Evolutionary conservation across 2,329 filamentous ascomycete genomes (phyloP).

Genomic region (Mycosphaerella sp.): DNA sequence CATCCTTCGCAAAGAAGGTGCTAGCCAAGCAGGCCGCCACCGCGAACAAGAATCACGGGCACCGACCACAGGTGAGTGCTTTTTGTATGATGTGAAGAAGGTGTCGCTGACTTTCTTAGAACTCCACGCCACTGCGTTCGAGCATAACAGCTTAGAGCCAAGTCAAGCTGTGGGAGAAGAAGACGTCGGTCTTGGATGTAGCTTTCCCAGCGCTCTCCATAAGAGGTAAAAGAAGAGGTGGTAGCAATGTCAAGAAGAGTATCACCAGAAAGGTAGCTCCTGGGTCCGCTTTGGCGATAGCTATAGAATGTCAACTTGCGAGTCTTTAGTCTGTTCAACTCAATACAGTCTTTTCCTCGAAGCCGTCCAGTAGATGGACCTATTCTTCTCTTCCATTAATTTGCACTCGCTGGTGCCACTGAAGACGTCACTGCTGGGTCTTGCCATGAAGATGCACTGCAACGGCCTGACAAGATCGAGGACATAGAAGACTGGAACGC

Average conservation of each 20-base stretch:
- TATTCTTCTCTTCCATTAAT: not conserved
- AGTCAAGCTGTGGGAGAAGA: not conserved
- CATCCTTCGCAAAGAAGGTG: conserved; percentile 20
- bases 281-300: conserved; percentile 2
- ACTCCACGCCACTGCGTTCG: conserved; percentile 27
- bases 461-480: too few species aligned
- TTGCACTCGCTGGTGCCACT: not conserved
- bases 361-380: not conserved
- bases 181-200: not conserved
- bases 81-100: not conserved
- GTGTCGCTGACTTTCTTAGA: conserved; percentile 18
- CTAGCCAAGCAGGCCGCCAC: conserved; percentile 17
- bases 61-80: conserved; percentile 25
- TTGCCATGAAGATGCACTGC: too few species aligned
- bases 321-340: conserved; percentile 12
- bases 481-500: too few species aligned
- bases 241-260: not conserved
- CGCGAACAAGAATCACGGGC: conserved; percentile 21
- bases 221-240: not conserved
- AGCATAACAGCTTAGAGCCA: conserved; percentile 18
- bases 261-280: not conserved
- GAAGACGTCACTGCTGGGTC: not conserved
- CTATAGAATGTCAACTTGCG: conserved; percentile 1
- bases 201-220: not conserved
- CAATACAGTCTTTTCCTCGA: conserved; percentile 13